Base-by-base conservation (phyloP, 345 rosid genomes). In the Cardamine occulta region DNA sequence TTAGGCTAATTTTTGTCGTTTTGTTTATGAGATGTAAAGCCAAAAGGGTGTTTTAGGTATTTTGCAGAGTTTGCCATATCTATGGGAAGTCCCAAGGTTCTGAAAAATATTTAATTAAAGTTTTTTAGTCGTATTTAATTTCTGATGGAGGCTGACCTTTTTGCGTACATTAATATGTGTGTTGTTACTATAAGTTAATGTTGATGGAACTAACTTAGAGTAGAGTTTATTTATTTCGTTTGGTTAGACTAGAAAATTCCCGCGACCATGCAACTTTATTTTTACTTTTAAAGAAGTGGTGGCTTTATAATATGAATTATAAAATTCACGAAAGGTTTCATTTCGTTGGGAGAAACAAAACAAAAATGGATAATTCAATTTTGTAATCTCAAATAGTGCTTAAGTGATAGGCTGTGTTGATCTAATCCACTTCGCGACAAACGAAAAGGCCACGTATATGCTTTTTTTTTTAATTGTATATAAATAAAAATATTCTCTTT, bases 1-100 rank as follows among this genome's bases (percentile, higher is more conserved):
- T 82, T 73, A 31, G 52, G 13, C 65, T 18, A 63, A 69, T 63
- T 76, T 64, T 26, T 75, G 68, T 80, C 57, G 74, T 77, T 83
- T 80, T 80, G 84, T 11, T 12, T 49, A 29, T 74, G 52, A 68
- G 70, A 57, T 70, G 70, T 65, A 83, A 67, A 62, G 83, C 82
- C 74, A 48, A 32, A 72, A 81, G 75, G 65, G 74, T 52, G 12
- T 66, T 77, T 63, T 23, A 40, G 67, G 59, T 19, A 64, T 59
- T 69, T 67, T 1, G n/a, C 6, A 57, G 63, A 17, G 24, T 11
- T 42, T 75, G 55, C 55, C 67, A 18, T 52, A 63, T 72, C 70
- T 32, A 24, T 39, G 63, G 81, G 55, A 64, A 52, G 57, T 78
- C 64, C 51, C 24, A 62, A 54, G 63, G 59, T 73, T 63, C 52